Evolutionary conservation across 768 basidiomycete genomes (phyloP).

Genomic region (Cystobasidium ongulense): DNA sequence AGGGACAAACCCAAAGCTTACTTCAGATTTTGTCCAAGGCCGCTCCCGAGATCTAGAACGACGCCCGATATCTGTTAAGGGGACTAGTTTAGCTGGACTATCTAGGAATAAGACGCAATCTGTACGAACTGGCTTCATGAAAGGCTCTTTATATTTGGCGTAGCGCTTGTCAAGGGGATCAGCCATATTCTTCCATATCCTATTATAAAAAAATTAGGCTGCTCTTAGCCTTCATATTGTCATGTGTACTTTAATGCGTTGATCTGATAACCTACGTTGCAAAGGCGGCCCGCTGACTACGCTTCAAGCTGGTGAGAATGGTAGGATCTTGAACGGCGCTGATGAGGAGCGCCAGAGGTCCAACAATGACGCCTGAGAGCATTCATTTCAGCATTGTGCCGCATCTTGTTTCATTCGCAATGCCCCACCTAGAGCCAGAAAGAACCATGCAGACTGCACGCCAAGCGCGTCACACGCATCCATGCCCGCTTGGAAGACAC

Average conservation of each 20-base stretch:
- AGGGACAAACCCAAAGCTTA: background rate
- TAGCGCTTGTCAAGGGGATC: constrained; percentile 23
- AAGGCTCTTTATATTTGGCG: constrained; percentile 21
- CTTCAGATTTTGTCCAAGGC: constrained; percentile 15
- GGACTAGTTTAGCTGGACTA: background rate
- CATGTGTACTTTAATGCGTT: background rate
- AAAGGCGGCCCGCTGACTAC: background rate
- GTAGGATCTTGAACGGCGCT: constrained; percentile 6
- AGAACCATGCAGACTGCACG: background rate
- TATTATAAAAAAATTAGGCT: background rate
- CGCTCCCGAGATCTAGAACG: constrained; percentile 23
- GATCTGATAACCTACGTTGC: background rate
- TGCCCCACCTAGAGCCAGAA: background rate
- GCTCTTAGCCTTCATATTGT: too few species aligned
- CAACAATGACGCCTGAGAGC: background rate
- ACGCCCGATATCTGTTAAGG: constrained; percentile 7
- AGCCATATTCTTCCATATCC: constrained; percentile 14
- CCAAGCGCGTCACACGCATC: background rate
- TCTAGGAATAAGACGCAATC: background rate
- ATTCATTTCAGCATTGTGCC: background rate
- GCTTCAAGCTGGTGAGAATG: constrained; percentile 17
- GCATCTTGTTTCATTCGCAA: too few species aligned
- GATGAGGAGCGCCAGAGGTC: background rate
- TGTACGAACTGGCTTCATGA: background rate
- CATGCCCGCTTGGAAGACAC: background rate